These are phyloP conservation scores for Pholiota molesta DNA, from an alignment of 768 basidiomycete genomes.

Conservation along the genomic window DNA sequence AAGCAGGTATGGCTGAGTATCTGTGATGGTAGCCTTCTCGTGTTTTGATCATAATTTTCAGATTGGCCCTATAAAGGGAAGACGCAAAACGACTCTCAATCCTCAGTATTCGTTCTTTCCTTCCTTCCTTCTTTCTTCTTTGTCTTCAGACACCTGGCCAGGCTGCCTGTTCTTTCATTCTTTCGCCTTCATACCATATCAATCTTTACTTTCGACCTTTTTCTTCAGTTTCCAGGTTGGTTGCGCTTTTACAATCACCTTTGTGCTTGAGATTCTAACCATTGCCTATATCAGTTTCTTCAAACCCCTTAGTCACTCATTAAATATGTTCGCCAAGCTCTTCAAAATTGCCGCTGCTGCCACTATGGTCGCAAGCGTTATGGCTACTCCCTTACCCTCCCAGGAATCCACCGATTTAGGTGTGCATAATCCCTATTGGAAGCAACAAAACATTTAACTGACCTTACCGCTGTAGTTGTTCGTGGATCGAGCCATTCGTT, in stretches of 20 bases:
- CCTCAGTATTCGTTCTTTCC: constrained; percentile 27
- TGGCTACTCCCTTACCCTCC: constrained; percentile 23
- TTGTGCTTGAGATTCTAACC: background rate
- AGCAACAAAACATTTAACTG: background rate
- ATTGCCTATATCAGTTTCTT: constrained; percentile 18
- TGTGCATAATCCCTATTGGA: background rate
- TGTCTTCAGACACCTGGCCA: constrained; percentile 32
- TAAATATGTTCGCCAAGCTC: constrained; percentile 42
- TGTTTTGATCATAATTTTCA: background rate
- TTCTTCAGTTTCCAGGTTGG: constrained; percentile 28
- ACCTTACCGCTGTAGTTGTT: constrained; percentile 1
- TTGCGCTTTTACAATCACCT: background rate
- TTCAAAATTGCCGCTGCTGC: constrained; percentile 30
- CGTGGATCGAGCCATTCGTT: constrained; percentile 26
- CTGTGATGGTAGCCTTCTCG: constrained; percentile 1
- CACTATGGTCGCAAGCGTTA: constrained; percentile 31
- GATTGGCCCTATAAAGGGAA: constrained; percentile 10
- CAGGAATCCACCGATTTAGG: constrained; percentile 17
- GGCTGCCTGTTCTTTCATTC: constrained; percentile 36
- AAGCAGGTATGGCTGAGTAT: background rate
- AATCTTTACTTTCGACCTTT: constrained; percentile 30
- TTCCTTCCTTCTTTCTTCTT: constrained; percentile 26
- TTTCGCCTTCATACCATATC: constrained; percentile 26
- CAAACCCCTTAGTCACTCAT: constrained; percentile 14
- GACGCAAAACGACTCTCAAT: constrained; percentile 13